Evolutionary conservation across 768 basidiomycete species (phyloP), one percentile per base, ranked within the genome.

Genomic region (Leucocoprinus sp.): DNA sequence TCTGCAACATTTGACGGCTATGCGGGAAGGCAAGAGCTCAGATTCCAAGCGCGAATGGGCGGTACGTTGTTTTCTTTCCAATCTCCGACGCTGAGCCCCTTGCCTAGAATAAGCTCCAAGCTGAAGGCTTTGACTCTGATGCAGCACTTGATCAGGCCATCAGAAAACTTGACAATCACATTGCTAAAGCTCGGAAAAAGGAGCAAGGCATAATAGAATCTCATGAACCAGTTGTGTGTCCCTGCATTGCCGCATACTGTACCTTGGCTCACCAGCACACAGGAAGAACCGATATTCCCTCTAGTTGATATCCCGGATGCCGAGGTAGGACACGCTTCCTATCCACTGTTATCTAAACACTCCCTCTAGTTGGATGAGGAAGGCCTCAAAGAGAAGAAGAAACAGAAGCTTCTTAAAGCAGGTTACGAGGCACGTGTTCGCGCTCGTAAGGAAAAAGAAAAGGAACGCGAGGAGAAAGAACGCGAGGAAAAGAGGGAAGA

Each of bases 231-330:
- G 66, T 64, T 37, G 76, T 78, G 52, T 22, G 68, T 53, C 43
- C 37, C 14, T 26, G 7, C 15, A 21, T 19, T 12, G 2, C 31
- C 15, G 27, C 18, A 24, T 14, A n/a, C 21, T 18, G 1, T 17
- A 35, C 11, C 41, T 36, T 33, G 22, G 36, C n/a, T 46, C 9
- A 22, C 23, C 23, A 17, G 21, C 48, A 6, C 54, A 34, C 56
- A 84, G 74, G 86, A 90, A 57, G 93, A 93, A 48, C 76, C 90
- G 1, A 78, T 81, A 0, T 99, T 93, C 68, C 93, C 90, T 15
- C 72, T 99, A 2, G 69, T 95, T n/a, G 91, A 96, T 55, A 71
- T 85, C 2, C 92, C 93, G 0, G 96, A 99, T 62, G 82, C 77
- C 5, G 86, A 95, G 48, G 84, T 93, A 51, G 27, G 42, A 28